Conservation (phyloP, 2,329 filamentous ascomycete genomes). For the Celoporthe dispersa region DNA sequence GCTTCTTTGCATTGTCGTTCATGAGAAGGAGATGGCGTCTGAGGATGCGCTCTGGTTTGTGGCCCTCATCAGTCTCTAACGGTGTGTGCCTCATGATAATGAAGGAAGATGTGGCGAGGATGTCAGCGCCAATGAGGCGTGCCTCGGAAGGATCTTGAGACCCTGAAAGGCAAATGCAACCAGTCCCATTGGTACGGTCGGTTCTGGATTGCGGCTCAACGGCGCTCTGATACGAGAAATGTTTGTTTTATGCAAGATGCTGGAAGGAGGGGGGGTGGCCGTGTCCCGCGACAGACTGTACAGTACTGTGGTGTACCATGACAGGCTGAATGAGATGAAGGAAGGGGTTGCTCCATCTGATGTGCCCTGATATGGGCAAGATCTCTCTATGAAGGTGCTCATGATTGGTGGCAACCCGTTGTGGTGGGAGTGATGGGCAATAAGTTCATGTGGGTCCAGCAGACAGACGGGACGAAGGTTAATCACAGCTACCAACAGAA, state of each 20-base stretch:
- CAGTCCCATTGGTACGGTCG: background rate
- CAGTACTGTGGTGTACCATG: background rate
- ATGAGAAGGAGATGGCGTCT: background rate
- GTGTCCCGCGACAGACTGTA: background rate
- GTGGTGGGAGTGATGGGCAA: background rate
- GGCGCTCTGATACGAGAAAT: background rate
- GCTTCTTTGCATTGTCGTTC: background rate
- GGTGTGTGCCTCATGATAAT: background rate
- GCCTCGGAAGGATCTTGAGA: background rate
- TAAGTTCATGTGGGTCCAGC: background rate
- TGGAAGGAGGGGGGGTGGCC: background rate
- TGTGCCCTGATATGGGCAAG: background rate
- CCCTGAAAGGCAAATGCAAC: background rate
- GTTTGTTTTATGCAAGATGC: background rate
- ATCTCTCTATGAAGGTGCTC: background rate
- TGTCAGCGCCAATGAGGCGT: background rate
- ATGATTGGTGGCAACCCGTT: background rate
- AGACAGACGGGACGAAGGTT: background rate
- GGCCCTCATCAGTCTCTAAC: background rate
- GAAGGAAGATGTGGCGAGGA: background rate
- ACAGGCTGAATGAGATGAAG: background rate
- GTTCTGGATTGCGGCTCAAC: background rate
- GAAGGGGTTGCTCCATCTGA: background rate
- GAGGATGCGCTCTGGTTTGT: background rate
- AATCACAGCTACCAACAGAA: constrained; percentile 1